Percentiles rank a stretch among this genome's conserved stretches.
These are phyloP conservation scores for Tricladium varicosporioides DNA, from an alignment of 2,329 filamentous ascomycete species.

Conservation along the genomic window DNA sequence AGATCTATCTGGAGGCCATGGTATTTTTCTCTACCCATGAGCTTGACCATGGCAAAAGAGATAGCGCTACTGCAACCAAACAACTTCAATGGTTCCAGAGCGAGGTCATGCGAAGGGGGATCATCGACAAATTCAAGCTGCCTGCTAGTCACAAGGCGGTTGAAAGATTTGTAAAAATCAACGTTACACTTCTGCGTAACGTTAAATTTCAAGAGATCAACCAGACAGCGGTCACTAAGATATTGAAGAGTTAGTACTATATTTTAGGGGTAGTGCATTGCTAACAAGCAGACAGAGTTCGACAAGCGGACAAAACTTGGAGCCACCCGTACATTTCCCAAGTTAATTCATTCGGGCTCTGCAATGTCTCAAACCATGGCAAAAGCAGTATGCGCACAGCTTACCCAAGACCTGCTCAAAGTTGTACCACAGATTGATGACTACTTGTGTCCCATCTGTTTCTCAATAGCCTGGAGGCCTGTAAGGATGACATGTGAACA, in stretches of 20 bases:
- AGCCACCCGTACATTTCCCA: constrained; percentile 61
- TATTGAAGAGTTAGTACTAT: constrained; percentile 69
- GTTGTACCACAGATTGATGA: constrained; percentile 81
- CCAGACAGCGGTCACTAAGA: constrained; percentile 73
- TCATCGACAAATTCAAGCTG: constrained; percentile 63
- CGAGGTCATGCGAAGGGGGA: constrained; percentile 59
- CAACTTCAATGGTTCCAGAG: constrained; percentile 66
- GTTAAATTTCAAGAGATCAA: constrained; percentile 86
- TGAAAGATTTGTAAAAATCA: constrained; percentile 67
- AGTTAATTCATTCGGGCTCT: constrained; percentile 55
- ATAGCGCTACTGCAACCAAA: constrained; percentile 62
- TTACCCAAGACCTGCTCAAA: constrained; percentile 69
- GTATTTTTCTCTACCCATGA: constrained; percentile 82
- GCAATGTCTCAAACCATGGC: constrained; percentile 68
- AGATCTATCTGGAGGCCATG: constrained; percentile 74
- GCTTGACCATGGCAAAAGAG: constrained; percentile 64
- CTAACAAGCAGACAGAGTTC: constrained; percentile 58
- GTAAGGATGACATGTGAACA: constrained; percentile 74
- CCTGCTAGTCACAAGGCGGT: constrained; percentile 64
- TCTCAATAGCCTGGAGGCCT: constrained; percentile 75
- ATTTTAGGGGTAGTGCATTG: constrained; percentile 9
- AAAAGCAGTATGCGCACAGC: constrained; percentile 71
- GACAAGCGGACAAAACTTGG: constrained; percentile 80
- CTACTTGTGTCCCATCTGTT: constrained; percentile 79
- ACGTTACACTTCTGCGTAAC: constrained; percentile 72